Base-by-base conservation (phyloP, 495 filamentous ascomycete species). In the Hypomontagnella monticulosa region DNA sequence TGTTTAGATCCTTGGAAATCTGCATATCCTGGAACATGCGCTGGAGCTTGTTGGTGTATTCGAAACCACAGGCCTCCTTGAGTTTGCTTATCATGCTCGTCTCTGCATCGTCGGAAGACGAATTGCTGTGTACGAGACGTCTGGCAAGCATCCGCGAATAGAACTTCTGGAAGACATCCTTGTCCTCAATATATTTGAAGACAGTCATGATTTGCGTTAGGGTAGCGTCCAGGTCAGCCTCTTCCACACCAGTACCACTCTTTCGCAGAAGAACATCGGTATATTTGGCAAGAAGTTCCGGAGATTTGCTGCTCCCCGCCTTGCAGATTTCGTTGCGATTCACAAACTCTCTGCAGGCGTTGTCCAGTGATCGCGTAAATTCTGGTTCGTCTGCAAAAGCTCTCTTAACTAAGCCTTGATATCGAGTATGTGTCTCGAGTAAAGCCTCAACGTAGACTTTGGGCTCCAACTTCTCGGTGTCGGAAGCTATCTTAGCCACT, bases 1-100 rank as follows among this genome's bases (percentile, higher is more conserved):
- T 83, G 76, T 99, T 98, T 51, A 99, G 87, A 78, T 98, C 96
- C 76, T 97, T 96, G 68, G 93, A 97, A 50, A 96, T 95, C 74
- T 97, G 95, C 79, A 99, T 98, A 70, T 99, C 95, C 74, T 97
- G 93, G 85, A 98, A 98, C 95, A 99, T 99, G 70, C 96, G 93
- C 80, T 98, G 95, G 47, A 99, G 82, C 77, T 97, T 98, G 81
- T 98, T 98, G 66, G 95, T 99, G 74, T 99, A 99, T 75, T 99
- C 95, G 62, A 96, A 98, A 64, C 95, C 95, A 71, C 95, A 98
- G 0, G 94, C 95, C 74, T 99, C 95, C 81, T 98, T 99, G 63
- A 99, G 84, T 78, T 99, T 99, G 81, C 89, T 91, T 76, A 99
- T 98, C 95, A 99, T 99, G 76, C 91, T 97, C 0, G 93, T 97